Base-by-base conservation (phyloP, 768 basidiomycete species). In the Solioccasus polychromus region DNA sequence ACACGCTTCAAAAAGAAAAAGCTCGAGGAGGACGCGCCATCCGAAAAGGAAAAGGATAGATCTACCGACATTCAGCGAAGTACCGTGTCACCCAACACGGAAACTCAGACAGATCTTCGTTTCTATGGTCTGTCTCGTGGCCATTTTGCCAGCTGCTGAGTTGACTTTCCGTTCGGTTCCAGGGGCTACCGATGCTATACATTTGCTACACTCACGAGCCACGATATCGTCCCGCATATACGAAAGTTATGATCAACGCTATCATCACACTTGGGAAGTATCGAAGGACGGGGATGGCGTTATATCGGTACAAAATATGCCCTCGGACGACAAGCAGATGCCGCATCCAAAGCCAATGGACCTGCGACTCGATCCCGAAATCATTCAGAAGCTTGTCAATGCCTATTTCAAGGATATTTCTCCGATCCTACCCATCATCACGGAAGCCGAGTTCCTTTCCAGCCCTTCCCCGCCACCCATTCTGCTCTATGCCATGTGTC, bases 1-100 rank as follows among this genome's bases (percentile, higher is more conserved):
- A 99, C 96, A 0, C 85, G 96, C 17, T 99, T 97, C 78, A 97
- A 97, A 72, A 96, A 96, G 74, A 92, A 92, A 71, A 86, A 88
- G 54, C 47, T 83, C 35, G 88, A 92, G 58, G 84, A 89, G 56
- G 87, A 87, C 41, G 68, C 71, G 2, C 68, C 70, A 0, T 66
- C 52, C 9, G 62, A 68, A 38, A 63, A 65, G 53, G 73, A 74
- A 30, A 68, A 60, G 38, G 66, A 68, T 15, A 61, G 60, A 39
- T 48, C 61, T 19, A 19, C 32, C 4, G 63, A 66, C 29, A 48
- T 60, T 22, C 66, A 63, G 17, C 55, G 49, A 44, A 65, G 59
- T 45, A 71, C 74, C 20, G 60, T 61, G 9, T 73, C 82, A 31
- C 76, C 80, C 6, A 68, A 71, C 38, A 57, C 66, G 3, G 81